A percentile compares a stretch with the other conserved stretches of the same genome.
Conservation (phyloP, 495 filamentous ascomycete genomes). For the Opeltia flavorubescens region DNA sequence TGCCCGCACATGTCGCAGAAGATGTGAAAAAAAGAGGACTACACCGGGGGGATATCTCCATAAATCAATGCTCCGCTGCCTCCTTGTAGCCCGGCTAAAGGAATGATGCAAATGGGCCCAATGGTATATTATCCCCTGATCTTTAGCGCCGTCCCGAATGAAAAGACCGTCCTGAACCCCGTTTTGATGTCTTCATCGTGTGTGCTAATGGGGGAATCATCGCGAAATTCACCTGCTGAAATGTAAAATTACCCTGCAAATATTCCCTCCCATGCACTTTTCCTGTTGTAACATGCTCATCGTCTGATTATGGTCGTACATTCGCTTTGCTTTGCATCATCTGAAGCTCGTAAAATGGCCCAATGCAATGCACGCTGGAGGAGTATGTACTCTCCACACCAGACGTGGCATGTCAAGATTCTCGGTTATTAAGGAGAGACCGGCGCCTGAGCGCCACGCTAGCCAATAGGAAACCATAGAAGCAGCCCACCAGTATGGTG, state of each 20-base stretch:
- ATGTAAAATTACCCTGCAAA: constrained; percentile 6
- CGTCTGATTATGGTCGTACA: constrained; percentile 2
- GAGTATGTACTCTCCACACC: too few relatives aligned
- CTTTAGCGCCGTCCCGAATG: neutral
- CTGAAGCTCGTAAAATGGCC: neutral
- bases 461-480: neutral
- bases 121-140: neutral
- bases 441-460: constrained; percentile 10
- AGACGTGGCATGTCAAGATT: too few relatives aligned
- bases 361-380: constrained; percentile 1
- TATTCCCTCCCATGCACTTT: neutral
- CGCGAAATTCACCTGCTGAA: constrained; percentile 10
- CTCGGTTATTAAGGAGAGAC: neutral
- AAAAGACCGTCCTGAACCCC: neutral
- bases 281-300: constrained; percentile 2
- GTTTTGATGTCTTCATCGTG: neutral
- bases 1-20: too few relatives aligned
- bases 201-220: constrained; percentile 17
- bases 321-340: constrained; percentile 3
- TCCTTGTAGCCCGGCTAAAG: constrained; percentile 8
- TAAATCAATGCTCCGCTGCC: constrained; percentile 8
- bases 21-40: neutral
- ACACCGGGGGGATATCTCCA: neutral
- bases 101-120: constrained; percentile 2
- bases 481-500: neutral